Conservation (phyloP, 1,284 basidiomycete genomes). For the Volvariella volvacea region DNA sequence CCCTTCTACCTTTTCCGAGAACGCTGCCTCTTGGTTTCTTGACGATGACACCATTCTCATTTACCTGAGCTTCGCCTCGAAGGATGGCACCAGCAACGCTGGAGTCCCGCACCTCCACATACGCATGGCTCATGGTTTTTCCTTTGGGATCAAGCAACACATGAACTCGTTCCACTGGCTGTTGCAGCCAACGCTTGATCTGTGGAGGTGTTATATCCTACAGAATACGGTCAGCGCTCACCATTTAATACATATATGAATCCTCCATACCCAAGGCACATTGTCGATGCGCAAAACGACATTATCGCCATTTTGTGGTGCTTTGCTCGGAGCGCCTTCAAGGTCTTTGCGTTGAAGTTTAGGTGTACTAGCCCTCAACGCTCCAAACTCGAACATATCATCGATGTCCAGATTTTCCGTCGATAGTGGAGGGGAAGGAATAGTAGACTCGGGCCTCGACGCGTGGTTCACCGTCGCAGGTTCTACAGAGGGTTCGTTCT, state of each 20-base stretch:
- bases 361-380: conserved; percentile 31
- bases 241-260: conserved; percentile 6
- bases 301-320: conserved; percentile 25
- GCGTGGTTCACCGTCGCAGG: neutral
- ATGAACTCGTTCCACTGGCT: conserved; percentile 61
- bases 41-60: conserved; percentile 10
- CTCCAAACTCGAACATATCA: conserved; percentile 32
- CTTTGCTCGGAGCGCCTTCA: conserved; percentile 11
- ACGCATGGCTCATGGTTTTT: conserved; percentile 77
- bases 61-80: conserved; percentile 38
- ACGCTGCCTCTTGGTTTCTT: conserved; percentile 43
- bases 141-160: conserved; percentile 73
- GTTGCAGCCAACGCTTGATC: conserved; percentile 60
- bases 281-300: conserved; percentile 76
- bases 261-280: conserved; percentile 67
- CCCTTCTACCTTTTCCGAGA: conserved; percentile 67
- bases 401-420: conserved; percentile 20
- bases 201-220: conserved; percentile 76
- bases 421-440: neutral
- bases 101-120: conserved; percentile 59
- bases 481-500: neutral
- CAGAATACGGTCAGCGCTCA: conserved; percentile 9
- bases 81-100: conserved; percentile 59
- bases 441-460: neutral
- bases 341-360: conserved; percentile 11